Base-by-base conservation (phyloP, 2,329 filamentous ascomycete genomes). In the Xylariaceae sp. region DNA sequence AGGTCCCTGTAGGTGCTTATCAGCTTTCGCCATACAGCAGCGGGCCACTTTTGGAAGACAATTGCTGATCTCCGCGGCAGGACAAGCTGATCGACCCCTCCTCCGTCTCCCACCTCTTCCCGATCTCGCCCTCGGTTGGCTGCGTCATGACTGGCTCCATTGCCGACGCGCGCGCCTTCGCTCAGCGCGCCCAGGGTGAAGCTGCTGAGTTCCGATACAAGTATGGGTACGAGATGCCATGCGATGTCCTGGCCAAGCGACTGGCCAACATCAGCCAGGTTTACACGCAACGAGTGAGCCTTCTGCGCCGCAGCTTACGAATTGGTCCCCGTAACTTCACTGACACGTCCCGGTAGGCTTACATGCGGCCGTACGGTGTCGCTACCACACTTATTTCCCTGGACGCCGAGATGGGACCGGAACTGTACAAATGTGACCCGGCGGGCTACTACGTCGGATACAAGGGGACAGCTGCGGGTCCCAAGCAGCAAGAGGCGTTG, bases 131-230 rank as follows among this genome's bases (percentile, higher is more conserved):
- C 9, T 94, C 88, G 4, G 88, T 98, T 49, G 92, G 92, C 47
- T 95, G 89, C 60, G 92, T 96, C 55, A 95, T 98, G 80, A 98
- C 92, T 31, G 92, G 92, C 33, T 95, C 92, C 47, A 96, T 98
- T 63, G 90, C 92, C 52, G 92, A 98, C 70, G 92, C 92, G 40
- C 77, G 92, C 60, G 89, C 92, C 19, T 93, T 87, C 45, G 86
- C 94, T 40, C 86, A 87, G 64, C 81, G 92, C 55, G 92, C 92
- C 45, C 83, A 92, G 67, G 85, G 86, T 51, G 92, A 98, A 68
- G 92, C 92, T 48, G 90, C 90, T 37, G 90, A 98, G 60, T 98
- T 98, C 70, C 80, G 81, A 64, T 98, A 98, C 79, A 95, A 95
- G 69, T 94, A 79, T 60, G 92, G 92, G 55, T 98, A 98, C 65